These are phyloP conservation scores for Lepidium didymum DNA, from an alignment of 345 rosid genomes.

Conservation along the genomic window DNA sequence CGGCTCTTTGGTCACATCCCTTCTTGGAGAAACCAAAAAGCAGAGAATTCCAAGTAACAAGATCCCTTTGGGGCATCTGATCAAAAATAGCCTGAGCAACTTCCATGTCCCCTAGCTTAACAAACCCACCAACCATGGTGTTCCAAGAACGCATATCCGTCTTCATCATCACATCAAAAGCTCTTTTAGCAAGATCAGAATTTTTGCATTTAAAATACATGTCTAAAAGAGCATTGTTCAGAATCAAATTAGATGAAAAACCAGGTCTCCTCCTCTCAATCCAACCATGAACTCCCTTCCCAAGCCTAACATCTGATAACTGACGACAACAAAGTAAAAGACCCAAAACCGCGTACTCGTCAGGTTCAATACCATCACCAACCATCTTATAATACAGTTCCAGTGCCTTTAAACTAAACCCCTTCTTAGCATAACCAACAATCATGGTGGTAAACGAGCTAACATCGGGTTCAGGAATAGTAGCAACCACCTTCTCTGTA, in stretches of 20 bases:
- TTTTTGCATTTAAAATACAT: conserved; percentile 47
- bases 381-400: conserved; percentile 37
- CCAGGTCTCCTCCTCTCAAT: conserved; percentile 32
- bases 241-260: conserved; percentile 42
- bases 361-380: conserved; percentile 18
- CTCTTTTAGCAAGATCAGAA: conserved; percentile 30
- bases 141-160: conserved; percentile 49
- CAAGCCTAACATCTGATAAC: conserved; percentile 35
- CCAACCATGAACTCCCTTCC: conserved; percentile 46
- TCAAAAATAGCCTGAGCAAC: conserved; percentile 36
- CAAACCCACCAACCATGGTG: conserved; percentile 45
- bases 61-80: conserved; percentile 37
- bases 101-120: conserved; percentile 36
- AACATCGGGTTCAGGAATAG: conserved; percentile 39
- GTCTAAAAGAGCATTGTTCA: conserved; percentile 37
- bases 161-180: conserved; percentile 29
- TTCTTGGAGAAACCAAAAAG: conserved; percentile 43
- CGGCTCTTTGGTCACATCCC: conserved; percentile 25
- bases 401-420: conserved; percentile 39
- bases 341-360: conserved; percentile 35
- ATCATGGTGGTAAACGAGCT: conserved; percentile 49
- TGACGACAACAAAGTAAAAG: conserved; percentile 47
- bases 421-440: conserved; percentile 46
- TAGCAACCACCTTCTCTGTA: conserved; percentile 34
- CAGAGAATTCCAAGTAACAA: conserved; percentile 50